Evolutionary conservation across 768 basidiomycete genomes (phyloP).

Genomic region (Pisolithus marmoratus): DNA sequence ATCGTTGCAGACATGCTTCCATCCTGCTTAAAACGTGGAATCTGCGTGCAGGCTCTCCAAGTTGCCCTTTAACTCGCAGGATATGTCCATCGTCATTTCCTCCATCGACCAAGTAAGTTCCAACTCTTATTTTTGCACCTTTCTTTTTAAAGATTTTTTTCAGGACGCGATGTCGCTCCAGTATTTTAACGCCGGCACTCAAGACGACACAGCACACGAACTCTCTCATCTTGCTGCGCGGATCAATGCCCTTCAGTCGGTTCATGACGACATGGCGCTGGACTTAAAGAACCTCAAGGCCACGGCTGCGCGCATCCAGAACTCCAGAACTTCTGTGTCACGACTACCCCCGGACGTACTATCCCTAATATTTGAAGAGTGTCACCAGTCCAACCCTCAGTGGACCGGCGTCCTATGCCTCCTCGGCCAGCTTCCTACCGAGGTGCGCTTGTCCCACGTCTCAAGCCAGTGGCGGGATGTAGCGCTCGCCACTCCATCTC

Average conservation of each 20-base stretch:
- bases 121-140: neutral
- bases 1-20: conserved; percentile 8
- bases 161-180: conserved; percentile 18
- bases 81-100: conserved; percentile 13
- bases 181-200: conserved; percentile 17
- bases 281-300: conserved; percentile 22
- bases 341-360: conserved; percentile 28
- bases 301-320: conserved; percentile 27
- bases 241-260: conserved; percentile 23
- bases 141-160: conserved; percentile 1
- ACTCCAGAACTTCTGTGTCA: conserved; percentile 23
- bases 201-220: conserved; percentile 13
- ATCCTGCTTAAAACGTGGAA: conserved; percentile 23
- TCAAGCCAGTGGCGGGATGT: conserved; percentile 30
- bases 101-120: conserved; percentile 17
- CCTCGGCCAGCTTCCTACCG: conserved; percentile 28
- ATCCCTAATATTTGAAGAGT: conserved; percentile 27
- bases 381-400: conserved; percentile 26
- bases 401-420: conserved; percentile 28
- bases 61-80: conserved; percentile 23
- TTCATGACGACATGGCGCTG: conserved; percentile 22
- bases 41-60: conserved; percentile 15
- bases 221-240: conserved; percentile 20
- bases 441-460: conserved; percentile 30
- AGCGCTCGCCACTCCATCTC: conserved; percentile 27